Conservation (phyloP, 2,329 filamentous ascomycete genomes). For the Calonectria hawksworthii region DNA sequence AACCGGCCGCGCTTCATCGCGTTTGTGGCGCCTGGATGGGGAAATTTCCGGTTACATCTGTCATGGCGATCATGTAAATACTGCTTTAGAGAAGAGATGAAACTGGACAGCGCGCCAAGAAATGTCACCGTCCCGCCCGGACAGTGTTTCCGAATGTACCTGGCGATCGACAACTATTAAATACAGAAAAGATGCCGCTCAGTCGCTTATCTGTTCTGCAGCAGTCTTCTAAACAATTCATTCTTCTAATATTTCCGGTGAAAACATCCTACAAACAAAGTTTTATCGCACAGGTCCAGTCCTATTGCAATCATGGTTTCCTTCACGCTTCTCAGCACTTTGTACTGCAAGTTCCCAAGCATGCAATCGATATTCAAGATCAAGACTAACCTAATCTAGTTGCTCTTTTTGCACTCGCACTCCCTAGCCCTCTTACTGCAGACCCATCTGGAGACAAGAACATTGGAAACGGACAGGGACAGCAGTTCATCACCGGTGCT, state of each 20-base stretch:
- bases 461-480: conserved; percentile 31
- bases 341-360: conserved; percentile 4
- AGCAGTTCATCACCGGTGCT: conserved; percentile 37
- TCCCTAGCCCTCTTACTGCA: conserved; percentile 21
- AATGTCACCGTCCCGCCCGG: neutral
- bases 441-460: conserved; percentile 33
- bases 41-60: conserved; percentile 20
- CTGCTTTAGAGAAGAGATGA: conserved; percentile 8
- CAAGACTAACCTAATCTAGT: conserved; percentile 2
- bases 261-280: neutral
- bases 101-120: neutral
- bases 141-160: neutral
- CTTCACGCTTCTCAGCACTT: neutral
- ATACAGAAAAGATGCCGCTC: neutral
- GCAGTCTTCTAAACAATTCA: neutral
- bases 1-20: neutral
- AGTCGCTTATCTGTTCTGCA: neutral
- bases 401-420: conserved; percentile 18
- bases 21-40: neutral
- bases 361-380: no score
- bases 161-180: neutral
- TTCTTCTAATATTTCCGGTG: neutral
- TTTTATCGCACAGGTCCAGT: neutral
- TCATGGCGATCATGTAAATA: conserved; percentile 1
- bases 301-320: conserved; percentile 19